These are phyloP conservation scores for Strobilomyces echinocephalus DNA, from an alignment of 768 basidiomycete species.

Conservation along the genomic window DNA sequence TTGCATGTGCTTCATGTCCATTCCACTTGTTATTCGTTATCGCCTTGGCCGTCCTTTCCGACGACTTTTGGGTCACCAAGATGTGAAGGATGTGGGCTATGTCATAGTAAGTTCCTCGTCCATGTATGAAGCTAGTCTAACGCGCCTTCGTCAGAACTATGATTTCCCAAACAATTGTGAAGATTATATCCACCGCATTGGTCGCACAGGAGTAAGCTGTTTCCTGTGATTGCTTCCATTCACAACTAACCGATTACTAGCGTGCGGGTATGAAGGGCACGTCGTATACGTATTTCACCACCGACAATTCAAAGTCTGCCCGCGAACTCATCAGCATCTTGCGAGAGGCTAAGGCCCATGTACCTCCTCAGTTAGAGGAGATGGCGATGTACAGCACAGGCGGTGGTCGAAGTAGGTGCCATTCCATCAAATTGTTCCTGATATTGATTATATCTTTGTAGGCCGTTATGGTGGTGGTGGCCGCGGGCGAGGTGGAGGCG, in stretches of 20 bases:
- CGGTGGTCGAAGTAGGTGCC: constrained; percentile 59
- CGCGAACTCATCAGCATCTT: constrained; percentile 87
- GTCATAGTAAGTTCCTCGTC: constrained; percentile 60
- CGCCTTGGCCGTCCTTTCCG: constrained; percentile 21
- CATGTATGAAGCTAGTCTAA: background rate
- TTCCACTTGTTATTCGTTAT: constrained; percentile 9
- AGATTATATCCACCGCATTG: constrained; percentile 98
- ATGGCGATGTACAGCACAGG: constrained; percentile 87
- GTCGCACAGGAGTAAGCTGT: constrained; percentile 80
- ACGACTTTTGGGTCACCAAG: constrained; percentile 44
- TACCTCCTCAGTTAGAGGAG: constrained; percentile 89
- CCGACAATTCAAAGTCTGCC: constrained; percentile 91
- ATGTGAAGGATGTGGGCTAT: constrained; percentile 99
- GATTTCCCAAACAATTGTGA: constrained; percentile 98
- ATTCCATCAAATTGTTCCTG: background rate
- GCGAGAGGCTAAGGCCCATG: constrained; percentile 76
- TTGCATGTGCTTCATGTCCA: constrained; percentile 31
- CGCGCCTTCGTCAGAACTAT: constrained; percentile 60
- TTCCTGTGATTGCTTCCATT: background rate
- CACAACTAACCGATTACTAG: constrained; percentile 36
- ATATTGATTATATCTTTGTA: constrained; percentile 23
- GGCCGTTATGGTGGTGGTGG: constrained; percentile 56
- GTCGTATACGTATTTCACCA: constrained; percentile 95
- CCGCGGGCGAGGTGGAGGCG: constrained; percentile 22
- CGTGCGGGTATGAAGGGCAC: constrained; percentile 89